Percentiles rank a stretch among this genome's conserved stretches.
These are phyloP conservation scores for Tulasnella sp. DNA, from an alignment of 768 basidiomycete genomes.

Conservation along the genomic window DNA sequence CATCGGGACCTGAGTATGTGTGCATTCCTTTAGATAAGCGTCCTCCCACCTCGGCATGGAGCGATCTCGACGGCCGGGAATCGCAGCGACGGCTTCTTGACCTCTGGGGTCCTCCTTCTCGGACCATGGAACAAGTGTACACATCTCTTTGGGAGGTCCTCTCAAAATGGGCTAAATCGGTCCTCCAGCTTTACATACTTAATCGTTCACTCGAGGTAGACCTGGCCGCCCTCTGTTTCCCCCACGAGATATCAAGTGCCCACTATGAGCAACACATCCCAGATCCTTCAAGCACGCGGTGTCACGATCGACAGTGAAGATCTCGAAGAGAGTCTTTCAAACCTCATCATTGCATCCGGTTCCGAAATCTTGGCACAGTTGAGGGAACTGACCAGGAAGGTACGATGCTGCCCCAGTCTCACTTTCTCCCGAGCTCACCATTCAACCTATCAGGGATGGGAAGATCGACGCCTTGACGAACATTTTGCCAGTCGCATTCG, in stretches of 20 bases:
- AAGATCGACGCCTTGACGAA: background rate
- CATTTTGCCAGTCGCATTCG: background rate
- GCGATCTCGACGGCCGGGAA: too few relatives aligned
- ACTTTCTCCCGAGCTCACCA: background rate
- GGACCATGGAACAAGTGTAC: too few relatives aligned
- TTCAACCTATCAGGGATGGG: background rate
- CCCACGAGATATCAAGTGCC: background rate
- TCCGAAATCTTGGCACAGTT: background rate
- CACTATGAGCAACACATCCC: background rate
- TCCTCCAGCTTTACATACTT: too few relatives aligned
- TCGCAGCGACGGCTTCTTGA: too few relatives aligned
- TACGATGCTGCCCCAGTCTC: background rate
- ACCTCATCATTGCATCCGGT: background rate
- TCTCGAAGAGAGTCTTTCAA: background rate
- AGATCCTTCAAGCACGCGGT: background rate
- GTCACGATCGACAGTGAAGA: background rate
- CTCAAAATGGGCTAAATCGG: too few relatives aligned
- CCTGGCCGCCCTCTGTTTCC: too few relatives aligned
- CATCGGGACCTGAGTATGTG: too few relatives aligned
- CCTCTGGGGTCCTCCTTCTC: too few relatives aligned
- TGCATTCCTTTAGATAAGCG: too few relatives aligned
- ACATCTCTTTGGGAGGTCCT: too few relatives aligned
- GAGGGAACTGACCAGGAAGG: background rate
- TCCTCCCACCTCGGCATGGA: too few relatives aligned
- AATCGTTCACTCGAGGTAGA: too few relatives aligned